Evolutionary conservation across 192 early-diverging fungal species (phyloP).

Genomic region (Coemansia sp.): DNA sequence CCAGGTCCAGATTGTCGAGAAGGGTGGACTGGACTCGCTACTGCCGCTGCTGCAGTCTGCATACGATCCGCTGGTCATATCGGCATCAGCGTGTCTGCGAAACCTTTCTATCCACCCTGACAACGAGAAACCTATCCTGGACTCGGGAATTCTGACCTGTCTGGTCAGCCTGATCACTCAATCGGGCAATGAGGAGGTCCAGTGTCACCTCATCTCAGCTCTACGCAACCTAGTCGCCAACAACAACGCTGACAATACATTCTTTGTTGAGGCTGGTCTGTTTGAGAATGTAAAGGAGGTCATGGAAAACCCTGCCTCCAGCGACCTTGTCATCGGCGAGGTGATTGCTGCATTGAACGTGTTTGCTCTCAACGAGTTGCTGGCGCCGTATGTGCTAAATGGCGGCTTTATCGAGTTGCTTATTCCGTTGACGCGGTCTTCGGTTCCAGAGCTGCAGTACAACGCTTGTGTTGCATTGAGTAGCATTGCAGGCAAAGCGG

Average conservation of each 20-base stretch:
- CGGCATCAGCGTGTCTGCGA: constrained; percentile 83
- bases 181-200: constrained; percentile 75
- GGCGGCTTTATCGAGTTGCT: constrained; percentile 66
- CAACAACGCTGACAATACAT: constrained; percentile 69
- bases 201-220: constrained; percentile 82
- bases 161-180: constrained; percentile 39
- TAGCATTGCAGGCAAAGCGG: constrained; percentile 60
- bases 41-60: constrained; percentile 72
- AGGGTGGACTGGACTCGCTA: constrained; percentile 71
- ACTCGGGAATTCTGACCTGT: constrained; percentile 69
- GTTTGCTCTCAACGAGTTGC: constrained; percentile 73
- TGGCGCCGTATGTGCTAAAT: constrained; percentile 64
- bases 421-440: constrained; percentile 59
- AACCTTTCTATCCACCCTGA: constrained; percentile 86
- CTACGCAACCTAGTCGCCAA: constrained; percentile 81
- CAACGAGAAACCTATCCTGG: constrained; percentile 83
- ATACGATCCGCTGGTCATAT: constrained; percentile 72
- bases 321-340: constrained; percentile 65
- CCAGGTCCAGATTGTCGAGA: constrained; percentile 76
- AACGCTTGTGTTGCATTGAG: constrained; percentile 79
- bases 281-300: constrained; percentile 64
- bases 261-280: constrained; percentile 73
- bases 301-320: constrained; percentile 22
- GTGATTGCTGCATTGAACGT: constrained; percentile 84
- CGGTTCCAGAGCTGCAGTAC: constrained; percentile 64